phyloP scores from a whole-genome alignment of 129 eudicot genomes.

The Dittrichia graveolens region DNA sequence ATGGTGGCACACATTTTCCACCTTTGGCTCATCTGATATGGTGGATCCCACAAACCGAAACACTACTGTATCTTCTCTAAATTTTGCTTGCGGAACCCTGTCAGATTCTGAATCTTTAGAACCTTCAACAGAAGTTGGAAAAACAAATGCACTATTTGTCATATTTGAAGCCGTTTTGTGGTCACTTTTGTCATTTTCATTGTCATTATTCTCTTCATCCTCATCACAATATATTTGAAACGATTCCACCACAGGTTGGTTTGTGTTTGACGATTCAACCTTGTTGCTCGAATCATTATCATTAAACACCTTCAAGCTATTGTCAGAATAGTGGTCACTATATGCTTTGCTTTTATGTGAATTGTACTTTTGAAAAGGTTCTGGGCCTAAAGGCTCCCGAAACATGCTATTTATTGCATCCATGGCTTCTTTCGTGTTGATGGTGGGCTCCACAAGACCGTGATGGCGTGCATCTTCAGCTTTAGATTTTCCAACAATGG shows the following conservation, averaged over 20 bases:
- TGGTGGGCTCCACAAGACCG: conserved; percentile 94
- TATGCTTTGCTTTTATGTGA: conserved; percentile 46
- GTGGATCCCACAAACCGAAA: conserved; percentile 86
- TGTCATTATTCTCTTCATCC: conserved; percentile 46
- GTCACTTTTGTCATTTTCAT: conserved; percentile 32
- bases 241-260: conserved; percentile 47
- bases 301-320: conserved; percentile 56
- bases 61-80: conserved; percentile 82
- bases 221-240: conserved; percentile 70
- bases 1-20: conserved; percentile 94
- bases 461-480: conserved; percentile 97
- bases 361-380: conserved; percentile 42
- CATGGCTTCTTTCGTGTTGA: conserved; percentile 91
- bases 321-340: conserved; percentile 30
- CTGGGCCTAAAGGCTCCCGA: conserved; percentile 79
- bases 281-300: conserved; percentile 51
- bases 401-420: conserved; percentile 93
- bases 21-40: conserved; percentile 72
- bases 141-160: conserved; percentile 45
- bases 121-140: conserved; percentile 42
- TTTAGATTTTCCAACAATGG: conserved; percentile 65
- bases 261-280: conserved; percentile 33
- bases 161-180: conserved; percentile 33
- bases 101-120: conserved; percentile 30
- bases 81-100: conserved; percentile 32